A percentile compares a stretch with the other conserved stretches of the same genome.
phyloP scores from a whole-genome alignment of 2,329 filamentous ascomycete genomes.

The Periconia sp. region DNA sequence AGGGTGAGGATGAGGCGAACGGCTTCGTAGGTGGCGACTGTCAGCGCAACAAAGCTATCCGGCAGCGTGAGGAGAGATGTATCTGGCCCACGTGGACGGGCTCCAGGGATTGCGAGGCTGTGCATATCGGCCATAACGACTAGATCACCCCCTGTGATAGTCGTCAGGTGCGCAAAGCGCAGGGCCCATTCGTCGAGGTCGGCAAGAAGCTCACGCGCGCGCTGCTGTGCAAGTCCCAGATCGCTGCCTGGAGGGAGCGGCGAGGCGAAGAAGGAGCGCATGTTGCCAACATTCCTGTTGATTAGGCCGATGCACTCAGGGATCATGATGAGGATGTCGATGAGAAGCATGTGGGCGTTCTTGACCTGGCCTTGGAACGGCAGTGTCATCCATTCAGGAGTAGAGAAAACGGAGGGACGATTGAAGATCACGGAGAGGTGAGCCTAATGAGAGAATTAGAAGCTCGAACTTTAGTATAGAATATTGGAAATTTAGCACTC shows the following conservation, averaged over 20 bases:
- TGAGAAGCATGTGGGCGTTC: constrained; percentile 27
- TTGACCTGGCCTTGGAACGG: constrained; percentile 25
- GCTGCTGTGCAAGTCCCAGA: constrained; percentile 9
- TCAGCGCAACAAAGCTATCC: constrained; percentile 24
- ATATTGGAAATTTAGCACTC: constrained; percentile 1
- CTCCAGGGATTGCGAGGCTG: constrained; percentile 4
- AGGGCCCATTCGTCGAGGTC: constrained; percentile 23
- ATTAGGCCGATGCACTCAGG: constrained; percentile 23
- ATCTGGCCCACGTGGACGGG: constrained; percentile 2
- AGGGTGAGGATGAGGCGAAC: constrained; percentile 19
- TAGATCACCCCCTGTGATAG: constrained; percentile 2
- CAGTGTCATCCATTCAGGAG: constrained; percentile 30
- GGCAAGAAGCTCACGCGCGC: constrained; percentile 16
- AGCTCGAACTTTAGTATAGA: neutral
- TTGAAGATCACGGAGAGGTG: constrained; percentile 31
- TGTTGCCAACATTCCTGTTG: constrained; percentile 15
- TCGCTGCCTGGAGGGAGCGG: constrained; percentile 8
- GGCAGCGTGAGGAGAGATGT: constrained; percentile 15
- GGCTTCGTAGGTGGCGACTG: constrained; percentile 22
- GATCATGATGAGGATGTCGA: constrained; percentile 30
- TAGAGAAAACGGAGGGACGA: constrained; percentile 27
- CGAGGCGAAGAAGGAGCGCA: constrained; percentile 22
- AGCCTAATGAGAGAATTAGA: constrained; percentile 10
- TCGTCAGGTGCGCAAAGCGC: constrained; percentile 21
- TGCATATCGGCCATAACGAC: constrained; percentile 12